These are phyloP conservation scores for Chalara sp. DNA, from an alignment of 2,329 filamentous ascomycete species.

Conservation along the genomic window DNA sequence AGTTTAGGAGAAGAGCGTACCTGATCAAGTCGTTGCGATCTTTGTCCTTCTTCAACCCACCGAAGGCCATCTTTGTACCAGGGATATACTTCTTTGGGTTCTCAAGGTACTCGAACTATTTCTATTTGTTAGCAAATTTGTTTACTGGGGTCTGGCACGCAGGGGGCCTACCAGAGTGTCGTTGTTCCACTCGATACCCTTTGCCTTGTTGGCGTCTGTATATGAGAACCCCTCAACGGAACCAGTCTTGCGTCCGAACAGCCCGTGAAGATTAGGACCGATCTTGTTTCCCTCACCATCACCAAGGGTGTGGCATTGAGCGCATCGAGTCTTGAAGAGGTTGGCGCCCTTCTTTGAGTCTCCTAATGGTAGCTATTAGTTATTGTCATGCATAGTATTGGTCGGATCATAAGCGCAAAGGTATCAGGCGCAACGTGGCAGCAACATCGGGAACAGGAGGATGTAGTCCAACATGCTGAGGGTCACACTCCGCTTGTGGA, in stretches of 20 bases:
- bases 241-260: slow-evolving; percentile 94
- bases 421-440: not conserved
- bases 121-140: not conserved
- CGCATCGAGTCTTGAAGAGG: slow-evolving; percentile 99
- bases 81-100: slow-evolving; percentile 99
- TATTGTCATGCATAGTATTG: not conserved
- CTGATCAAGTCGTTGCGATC: slow-evolving; percentile 98
- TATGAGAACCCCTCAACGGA: slow-evolving; percentile 89
- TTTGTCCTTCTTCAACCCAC: slow-evolving; percentile 99
- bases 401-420: not conserved
- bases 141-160: not conserved
- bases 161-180: slow-evolving; percentile 62
- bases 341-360: slow-evolving; percentile 93
- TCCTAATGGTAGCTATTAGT: slow-evolving; percentile 44
- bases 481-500: no score
- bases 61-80: slow-evolving; percentile 99
- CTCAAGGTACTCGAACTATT: slow-evolving; percentile 93
- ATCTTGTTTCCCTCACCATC: slow-evolving; percentile 92
- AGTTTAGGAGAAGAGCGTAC: slow-evolving; percentile 46
- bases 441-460: not conserved
- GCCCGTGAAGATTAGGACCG: slow-evolving; percentile 91
- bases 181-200: slow-evolving; percentile 85
- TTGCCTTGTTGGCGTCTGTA: slow-evolving; percentile 99
- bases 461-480: not conserved
- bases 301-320: slow-evolving; percentile 97